phyloP scores from a whole-genome alignment of 495 filamentous ascomycete genomes.

The Aspergillus saccharolyticus region DNA sequence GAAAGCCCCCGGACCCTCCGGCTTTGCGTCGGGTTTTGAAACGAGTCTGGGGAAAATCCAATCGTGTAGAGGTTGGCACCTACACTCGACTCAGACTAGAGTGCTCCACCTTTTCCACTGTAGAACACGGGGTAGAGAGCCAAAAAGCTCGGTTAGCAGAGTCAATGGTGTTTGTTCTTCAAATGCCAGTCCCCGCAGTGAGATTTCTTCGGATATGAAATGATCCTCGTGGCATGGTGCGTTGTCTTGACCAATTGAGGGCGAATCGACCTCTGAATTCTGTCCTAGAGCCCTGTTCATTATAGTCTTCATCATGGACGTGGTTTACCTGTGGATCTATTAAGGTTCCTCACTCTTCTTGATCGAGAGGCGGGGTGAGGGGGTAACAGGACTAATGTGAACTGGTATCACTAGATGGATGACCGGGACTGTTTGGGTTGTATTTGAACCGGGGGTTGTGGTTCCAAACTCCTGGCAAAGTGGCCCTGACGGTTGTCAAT shows the following conservation, averaged over 20 bases:
- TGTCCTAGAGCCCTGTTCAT: too few species aligned
- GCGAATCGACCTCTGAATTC: too few species aligned
- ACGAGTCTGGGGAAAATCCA: not conserved
- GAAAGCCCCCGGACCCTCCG: not conserved
- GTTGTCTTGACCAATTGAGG: too few species aligned
- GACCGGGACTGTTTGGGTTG: conserved; percentile 36
- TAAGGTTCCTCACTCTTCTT: too few species aligned
- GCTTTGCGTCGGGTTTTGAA: not conserved
- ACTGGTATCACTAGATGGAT: conserved; percentile 18
- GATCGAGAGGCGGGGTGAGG: too few species aligned
- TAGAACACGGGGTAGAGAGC: not conserved
- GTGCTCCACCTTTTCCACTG: not conserved
- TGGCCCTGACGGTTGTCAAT: conserved; percentile 30
- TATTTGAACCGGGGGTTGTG: conserved; percentile 33
- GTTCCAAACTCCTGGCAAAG: conserved; percentile 18
- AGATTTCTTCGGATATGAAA: not conserved
- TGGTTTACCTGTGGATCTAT: conserved; percentile 29
- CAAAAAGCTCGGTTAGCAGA: not conserved
- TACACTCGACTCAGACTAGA: not conserved
- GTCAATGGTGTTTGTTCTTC: too few species aligned
- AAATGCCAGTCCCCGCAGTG: not conserved
- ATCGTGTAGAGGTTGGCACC: not conserved
- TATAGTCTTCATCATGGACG: conserved; percentile 19
- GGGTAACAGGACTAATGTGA: too few species aligned
- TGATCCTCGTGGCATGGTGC: too few species aligned